Conservation (phyloP, 2,329 filamentous ascomycete genomes). For the Eutypa lata region DNA sequence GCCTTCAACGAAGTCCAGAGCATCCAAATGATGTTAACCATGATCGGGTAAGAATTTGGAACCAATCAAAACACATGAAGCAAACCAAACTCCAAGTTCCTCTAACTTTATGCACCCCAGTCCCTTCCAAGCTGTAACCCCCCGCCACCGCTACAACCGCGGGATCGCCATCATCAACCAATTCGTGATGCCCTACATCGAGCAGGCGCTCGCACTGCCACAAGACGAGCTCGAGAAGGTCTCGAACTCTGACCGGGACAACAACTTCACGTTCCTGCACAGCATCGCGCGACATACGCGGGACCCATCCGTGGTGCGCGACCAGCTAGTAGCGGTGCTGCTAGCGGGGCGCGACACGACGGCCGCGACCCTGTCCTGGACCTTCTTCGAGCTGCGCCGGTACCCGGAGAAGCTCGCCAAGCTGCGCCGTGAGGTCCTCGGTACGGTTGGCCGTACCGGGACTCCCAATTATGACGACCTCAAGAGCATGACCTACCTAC, state of each 20-base stretch:
- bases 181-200: constrained; percentile 69
- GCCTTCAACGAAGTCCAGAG: constrained; percentile 70
- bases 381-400: constrained; percentile 63
- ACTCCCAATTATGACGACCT: constrained; percentile 60
- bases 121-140: constrained; percentile 56
- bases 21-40: constrained; percentile 61
- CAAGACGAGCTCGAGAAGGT: constrained; percentile 66
- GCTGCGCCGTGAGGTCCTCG: constrained; percentile 58
- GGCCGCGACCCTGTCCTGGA: constrained; percentile 63
- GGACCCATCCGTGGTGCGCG: constrained; percentile 61
- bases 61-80: too few species aligned
- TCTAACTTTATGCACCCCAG: too few species aligned
- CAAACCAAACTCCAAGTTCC: too few species aligned
- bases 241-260: constrained; percentile 55
- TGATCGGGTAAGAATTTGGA: constrained; percentile 35
- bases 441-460: constrained; percentile 48
- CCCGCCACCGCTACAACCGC: constrained; percentile 57
- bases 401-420: constrained; percentile 55
- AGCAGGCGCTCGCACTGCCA: constrained; percentile 60
- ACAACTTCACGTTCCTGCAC: constrained; percentile 70
- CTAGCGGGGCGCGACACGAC: constrained; percentile 72
- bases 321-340: constrained; percentile 71
- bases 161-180: constrained; percentile 63
- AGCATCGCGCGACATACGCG: constrained; percentile 69
- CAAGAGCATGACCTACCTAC: constrained; percentile 67